Evolutionary conservation across 2,329 filamentous ascomycete species (phyloP).

Genomic region (Colletotrichum eremochloae): DNA sequence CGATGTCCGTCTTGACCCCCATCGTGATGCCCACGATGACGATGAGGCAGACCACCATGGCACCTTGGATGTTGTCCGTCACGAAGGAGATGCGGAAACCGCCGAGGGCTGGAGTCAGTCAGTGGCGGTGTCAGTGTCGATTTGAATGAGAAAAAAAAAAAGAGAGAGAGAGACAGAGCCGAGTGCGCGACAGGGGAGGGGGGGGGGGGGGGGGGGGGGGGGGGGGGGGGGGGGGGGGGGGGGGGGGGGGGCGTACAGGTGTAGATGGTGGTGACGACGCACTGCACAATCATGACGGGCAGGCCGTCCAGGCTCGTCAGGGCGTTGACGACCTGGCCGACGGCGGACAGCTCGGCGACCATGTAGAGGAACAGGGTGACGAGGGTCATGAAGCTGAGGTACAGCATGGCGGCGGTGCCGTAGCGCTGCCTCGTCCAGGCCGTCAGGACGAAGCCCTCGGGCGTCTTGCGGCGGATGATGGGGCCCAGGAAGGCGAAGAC

Average conservation of each 20-base stretch:
- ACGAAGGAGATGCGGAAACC: conserved; percentile 88
- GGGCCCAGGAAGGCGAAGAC: conserved; percentile 81
- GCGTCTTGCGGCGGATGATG: conserved; percentile 83
- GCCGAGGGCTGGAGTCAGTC: conserved; percentile 71
- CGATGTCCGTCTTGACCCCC: conserved; percentile 79
- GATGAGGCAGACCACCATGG: conserved; percentile 81
- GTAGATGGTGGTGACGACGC: conserved; percentile 83
- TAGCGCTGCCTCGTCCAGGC: conserved; percentile 88
- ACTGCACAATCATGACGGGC: conserved; percentile 83
- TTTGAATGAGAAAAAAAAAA: no score
- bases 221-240: conserved; percentile 40
- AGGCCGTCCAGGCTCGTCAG: conserved; percentile 82
- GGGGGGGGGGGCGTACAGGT: conserved; percentile 70
- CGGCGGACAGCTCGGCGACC: conserved; percentile 84
- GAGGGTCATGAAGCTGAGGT: conserved; percentile 82
- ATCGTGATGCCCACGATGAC: conserved; percentile 84
- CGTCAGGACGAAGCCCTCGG: conserved; percentile 86
- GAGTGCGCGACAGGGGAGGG: neutral
- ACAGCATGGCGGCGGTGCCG: conserved; percentile 76
- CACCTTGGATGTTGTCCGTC: conserved; percentile 85
- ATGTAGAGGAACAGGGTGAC: conserved; percentile 90
- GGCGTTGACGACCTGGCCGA: conserved; percentile 82
- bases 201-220: conserved; percentile 40
- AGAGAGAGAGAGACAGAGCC: no score
- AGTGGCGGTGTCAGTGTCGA: no score